Percentiles rank a stretch among this genome's conserved stretches.
phyloP scores from a whole-genome alignment of 345 rosid genomes.

The Lepidium africanum region DNA sequence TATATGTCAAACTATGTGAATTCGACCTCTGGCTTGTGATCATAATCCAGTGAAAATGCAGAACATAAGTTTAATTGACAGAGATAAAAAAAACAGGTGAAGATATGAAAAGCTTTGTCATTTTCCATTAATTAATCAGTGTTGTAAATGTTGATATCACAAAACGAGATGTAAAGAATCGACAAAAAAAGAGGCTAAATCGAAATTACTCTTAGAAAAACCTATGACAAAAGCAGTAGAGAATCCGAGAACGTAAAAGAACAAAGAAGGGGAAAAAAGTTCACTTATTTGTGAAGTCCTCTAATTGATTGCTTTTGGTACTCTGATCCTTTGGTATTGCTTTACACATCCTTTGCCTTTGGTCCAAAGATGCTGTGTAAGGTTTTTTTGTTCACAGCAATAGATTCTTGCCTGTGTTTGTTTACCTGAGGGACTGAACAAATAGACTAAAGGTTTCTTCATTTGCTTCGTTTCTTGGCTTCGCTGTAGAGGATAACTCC shows the following conservation, averaged over 20 bases:
- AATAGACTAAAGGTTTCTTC: slow-evolving; percentile 5
- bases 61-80: neutral
- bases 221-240: slow-evolving; percentile 14
- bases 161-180: slow-evolving; percentile 20
- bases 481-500: slow-evolving; percentile 48
- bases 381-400: neutral
- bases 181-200: slow-evolving; percentile 4
- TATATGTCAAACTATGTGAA: neutral
- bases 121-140: slow-evolving; percentile 53
- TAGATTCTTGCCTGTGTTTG: slow-evolving; percentile 3
- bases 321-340: slow-evolving; percentile 15
- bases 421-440: slow-evolving; percentile 23
- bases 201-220: slow-evolving; percentile 23
- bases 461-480: slow-evolving; percentile 46
- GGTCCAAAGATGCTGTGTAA: slow-evolving; percentile 17
- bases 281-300: slow-evolving; percentile 23
- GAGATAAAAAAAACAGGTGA: neutral
- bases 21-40: neutral
- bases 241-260: neutral
- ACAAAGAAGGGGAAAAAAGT: neutral
- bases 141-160: slow-evolving; percentile 47
- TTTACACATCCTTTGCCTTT: slow-evolving; percentile 16
- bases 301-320: slow-evolving; percentile 13
- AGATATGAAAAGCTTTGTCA: neutral
- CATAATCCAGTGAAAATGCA: neutral